Evolutionary conservation across 2,329 filamentous ascomycete genomes (phyloP).

Genomic region (Aspergillus terreus): DNA sequence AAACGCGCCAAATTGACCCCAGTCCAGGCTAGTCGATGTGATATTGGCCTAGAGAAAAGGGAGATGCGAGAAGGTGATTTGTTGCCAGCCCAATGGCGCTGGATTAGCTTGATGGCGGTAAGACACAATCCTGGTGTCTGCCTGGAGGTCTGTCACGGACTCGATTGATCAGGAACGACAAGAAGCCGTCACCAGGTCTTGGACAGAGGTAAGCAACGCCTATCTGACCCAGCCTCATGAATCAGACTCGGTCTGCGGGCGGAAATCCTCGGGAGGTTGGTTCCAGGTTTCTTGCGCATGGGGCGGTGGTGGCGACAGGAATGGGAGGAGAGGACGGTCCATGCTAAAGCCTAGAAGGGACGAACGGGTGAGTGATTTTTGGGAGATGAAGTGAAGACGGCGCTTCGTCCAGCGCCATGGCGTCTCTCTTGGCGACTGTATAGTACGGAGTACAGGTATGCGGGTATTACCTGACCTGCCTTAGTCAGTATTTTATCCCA

Average conservation of each 20-base stretch:
- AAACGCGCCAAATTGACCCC: slow-evolving; percentile 1
- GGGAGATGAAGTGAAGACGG: neutral
- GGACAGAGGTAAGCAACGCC: neutral
- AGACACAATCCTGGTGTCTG: neutral
- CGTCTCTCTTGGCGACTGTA: neutral
- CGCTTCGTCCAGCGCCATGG: neutral
- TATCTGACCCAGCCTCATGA: neutral
- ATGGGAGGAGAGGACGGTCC: too few relatives aligned
- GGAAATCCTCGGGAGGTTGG: neutral
- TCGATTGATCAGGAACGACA: too few relatives aligned
- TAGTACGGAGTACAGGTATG: neutral
- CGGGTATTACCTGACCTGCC: neutral
- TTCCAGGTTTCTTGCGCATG: neutral
- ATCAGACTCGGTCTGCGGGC: neutral
- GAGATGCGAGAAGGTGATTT: slow-evolving; percentile 13
- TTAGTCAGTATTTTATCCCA: neutral
- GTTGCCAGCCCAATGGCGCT: slow-evolving; percentile 22
- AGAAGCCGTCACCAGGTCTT: neutral
- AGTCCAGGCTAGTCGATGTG: slow-evolving; percentile 15
- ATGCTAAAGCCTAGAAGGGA: neutral
- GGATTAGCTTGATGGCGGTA: slow-evolving; percentile 9
- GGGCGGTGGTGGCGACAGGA: neutral
- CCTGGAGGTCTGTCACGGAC: too few relatives aligned
- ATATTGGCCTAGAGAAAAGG: slow-evolving; percentile 11
- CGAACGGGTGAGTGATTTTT: neutral